Percentiles rank a stretch among this genome's conserved stretches.
phyloP scores from a whole-genome alignment of 2,329 filamentous ascomycete genomes.

The Xylaria sp. region DNA sequence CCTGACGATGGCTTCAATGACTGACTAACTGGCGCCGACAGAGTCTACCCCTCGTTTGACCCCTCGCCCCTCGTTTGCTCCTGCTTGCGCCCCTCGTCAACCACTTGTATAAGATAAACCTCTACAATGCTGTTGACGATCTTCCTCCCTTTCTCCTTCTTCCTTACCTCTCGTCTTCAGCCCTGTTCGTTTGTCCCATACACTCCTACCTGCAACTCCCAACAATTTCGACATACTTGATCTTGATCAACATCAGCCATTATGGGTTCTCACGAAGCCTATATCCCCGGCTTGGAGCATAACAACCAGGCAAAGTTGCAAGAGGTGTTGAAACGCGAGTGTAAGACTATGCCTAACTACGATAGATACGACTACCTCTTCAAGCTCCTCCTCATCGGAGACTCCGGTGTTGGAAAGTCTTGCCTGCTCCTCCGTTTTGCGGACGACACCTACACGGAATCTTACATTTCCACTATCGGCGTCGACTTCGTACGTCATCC shows the following conservation, averaged over 20 bases:
- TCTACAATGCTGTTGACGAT: constrained; percentile 7
- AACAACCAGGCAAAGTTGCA: constrained; percentile 42
- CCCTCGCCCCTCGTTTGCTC: constrained; percentile 30
- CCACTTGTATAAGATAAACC: constrained; percentile 19
- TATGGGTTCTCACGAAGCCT: constrained; percentile 30
- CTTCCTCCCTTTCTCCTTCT: constrained; percentile 17
- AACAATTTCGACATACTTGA: constrained; percentile 23
- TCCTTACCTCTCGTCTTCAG: constrained; percentile 19
- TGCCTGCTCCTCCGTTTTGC: constrained; percentile 97
- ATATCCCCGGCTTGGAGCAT: constrained; percentile 40
- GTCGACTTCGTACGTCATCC: constrained; percentile 88
- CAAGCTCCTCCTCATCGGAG: constrained; percentile 99
- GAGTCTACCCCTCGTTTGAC: constrained; percentile 40
- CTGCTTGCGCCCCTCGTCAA: constrained; percentile 18
- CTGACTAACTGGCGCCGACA: constrained; percentile 38
- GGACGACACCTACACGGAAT: constrained; percentile 99
- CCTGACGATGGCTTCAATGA: constrained; percentile 31
- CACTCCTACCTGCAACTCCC: constrained; percentile 8
- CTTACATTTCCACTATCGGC: constrained; percentile 99
- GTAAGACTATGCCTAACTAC: constrained; percentile 33
- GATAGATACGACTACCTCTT: constrained; percentile 99
- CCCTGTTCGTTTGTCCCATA: constrained; percentile 10
- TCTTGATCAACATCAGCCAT: constrained; percentile 22
- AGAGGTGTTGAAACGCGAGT: constrained; percentile 35
- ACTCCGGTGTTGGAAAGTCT: constrained; percentile 99